Evolutionary conservation across 2,329 filamentous ascomycete genomes (phyloP).

Genomic region (Sporothrix brunneoviolacea): DNA sequence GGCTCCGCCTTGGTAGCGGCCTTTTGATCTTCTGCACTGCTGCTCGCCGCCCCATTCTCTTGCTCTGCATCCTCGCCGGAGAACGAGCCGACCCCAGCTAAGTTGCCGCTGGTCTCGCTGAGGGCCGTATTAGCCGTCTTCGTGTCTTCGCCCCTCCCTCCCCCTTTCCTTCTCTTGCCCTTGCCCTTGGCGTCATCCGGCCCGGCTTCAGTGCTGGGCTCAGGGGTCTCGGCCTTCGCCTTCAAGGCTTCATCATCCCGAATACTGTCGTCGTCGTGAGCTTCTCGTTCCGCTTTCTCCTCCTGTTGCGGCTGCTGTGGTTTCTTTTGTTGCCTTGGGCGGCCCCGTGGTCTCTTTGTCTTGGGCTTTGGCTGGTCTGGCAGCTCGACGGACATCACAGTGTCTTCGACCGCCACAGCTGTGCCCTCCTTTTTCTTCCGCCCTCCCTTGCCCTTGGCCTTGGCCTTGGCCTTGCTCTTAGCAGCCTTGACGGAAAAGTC

Average conservation of each 20-base stretch:
- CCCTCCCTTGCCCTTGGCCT: conserved; percentile 30
- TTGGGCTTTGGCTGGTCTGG: background rate
- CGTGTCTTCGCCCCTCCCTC: background rate
- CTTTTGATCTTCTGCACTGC: background rate
- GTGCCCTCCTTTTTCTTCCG: conserved; percentile 19
- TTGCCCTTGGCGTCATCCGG: background rate
- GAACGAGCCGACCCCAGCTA: background rate
- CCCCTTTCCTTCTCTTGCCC: background rate
- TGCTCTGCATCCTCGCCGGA: background rate
- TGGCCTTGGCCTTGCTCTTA: background rate
- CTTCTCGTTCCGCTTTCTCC: background rate
- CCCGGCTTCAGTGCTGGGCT: background rate
- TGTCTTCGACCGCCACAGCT: background rate
- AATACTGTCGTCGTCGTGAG: background rate
- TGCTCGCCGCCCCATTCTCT: conserved; percentile 21
- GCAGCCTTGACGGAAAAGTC: background rate
- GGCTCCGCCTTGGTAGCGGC: background rate
- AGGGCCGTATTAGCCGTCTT: background rate
- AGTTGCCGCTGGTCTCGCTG: conserved; percentile 7
- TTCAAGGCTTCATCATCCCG: background rate
- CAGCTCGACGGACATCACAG: background rate
- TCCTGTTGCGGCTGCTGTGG: background rate
- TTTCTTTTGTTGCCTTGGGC: conserved; percentile 7
- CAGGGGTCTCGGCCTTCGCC: background rate
- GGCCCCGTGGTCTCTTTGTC: conserved; percentile 5